Percentiles rank a stretch among this genome's conserved stretches.
These are phyloP conservation scores for Clitoria ternatea DNA, from an alignment of 306 rosid species.

Conservation along the genomic window DNA sequence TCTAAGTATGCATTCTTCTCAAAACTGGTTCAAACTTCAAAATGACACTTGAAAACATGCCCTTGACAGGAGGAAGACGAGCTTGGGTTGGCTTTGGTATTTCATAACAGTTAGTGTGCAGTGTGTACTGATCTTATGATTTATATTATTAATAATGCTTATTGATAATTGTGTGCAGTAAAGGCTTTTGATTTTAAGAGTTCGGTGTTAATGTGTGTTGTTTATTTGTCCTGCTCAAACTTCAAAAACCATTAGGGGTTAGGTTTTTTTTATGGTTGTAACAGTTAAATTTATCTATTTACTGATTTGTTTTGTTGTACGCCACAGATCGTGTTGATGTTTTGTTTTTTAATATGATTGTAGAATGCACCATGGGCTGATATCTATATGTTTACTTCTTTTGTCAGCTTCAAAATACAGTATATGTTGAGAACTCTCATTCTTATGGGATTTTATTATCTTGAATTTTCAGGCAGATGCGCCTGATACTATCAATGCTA, in stretches of 20 bases:
- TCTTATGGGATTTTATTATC: slow-evolving; percentile 14
- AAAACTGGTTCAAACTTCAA: neutral
- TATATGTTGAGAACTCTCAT: slow-evolving; percentile 20
- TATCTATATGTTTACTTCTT: slow-evolving; percentile 1
- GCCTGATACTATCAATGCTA: slow-evolving; percentile 70
- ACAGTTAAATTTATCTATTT: slow-evolving; percentile 1
- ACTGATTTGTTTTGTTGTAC: slow-evolving; percentile 11
- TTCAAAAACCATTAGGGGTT: neutral
- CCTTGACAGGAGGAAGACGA: neutral
- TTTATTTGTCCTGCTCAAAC: neutral
- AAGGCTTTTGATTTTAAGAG: neutral
- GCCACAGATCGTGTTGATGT: neutral
- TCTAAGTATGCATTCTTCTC: neutral
- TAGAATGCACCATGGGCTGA: slow-evolving; percentile 1
- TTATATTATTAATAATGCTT: slow-evolving; percentile 6
- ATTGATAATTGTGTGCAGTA: neutral
- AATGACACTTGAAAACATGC: neutral
- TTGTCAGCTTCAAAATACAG: slow-evolving; percentile 9
- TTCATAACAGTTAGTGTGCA: neutral
- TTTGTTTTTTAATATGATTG: slow-evolving; percentile 2
- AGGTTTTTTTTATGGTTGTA: slow-evolving; percentile 15
- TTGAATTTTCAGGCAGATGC: slow-evolving; percentile 65
- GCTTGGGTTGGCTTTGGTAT: neutral
- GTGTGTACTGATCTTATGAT: neutral
- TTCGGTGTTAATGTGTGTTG: neutral